Conservation (phyloP, 768 basidiomycete genomes). For the Pholiota microspora region DNA sequence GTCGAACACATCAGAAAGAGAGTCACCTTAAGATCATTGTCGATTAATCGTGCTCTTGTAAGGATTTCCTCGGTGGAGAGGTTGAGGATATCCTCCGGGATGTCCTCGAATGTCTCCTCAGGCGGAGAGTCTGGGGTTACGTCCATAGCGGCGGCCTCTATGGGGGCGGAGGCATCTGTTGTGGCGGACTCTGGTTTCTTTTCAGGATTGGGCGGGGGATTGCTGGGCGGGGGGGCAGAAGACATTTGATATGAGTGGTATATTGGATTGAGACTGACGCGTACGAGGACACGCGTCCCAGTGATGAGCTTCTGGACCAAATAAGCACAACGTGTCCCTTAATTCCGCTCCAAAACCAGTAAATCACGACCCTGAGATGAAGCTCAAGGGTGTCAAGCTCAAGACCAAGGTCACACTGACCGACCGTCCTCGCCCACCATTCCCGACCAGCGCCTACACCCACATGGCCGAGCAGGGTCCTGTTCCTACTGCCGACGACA, state of each 20-base stretch:
- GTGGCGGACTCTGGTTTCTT: constrained; percentile 45
- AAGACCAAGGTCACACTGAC: constrained; percentile 6
- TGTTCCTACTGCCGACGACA: constrained; percentile 60
- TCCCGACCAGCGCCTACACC: background rate
- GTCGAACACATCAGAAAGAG: background rate
- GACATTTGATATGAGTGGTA: constrained; percentile 40
- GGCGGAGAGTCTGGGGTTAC: constrained; percentile 64
- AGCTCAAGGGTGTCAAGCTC: constrained; percentile 5
- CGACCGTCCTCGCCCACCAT: constrained; percentile 8
- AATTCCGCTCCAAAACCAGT: constrained; percentile 7
- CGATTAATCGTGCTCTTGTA: constrained; percentile 88
- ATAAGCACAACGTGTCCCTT: constrained; percentile 24
- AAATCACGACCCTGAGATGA: constrained; percentile 10
- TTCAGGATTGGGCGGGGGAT: constrained; percentile 50
- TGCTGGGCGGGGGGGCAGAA: constrained; percentile 52
- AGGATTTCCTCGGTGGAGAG: constrained; percentile 83
- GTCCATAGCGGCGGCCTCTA: constrained; percentile 58
- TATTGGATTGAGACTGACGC: constrained; percentile 24
- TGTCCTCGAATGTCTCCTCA: constrained; percentile 88
- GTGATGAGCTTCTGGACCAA: constrained; percentile 21
- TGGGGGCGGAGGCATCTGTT: constrained; percentile 29
- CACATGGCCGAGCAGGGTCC: constrained; percentile 38
- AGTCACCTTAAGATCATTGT: constrained; percentile 91
- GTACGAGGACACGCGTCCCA: constrained; percentile 38
- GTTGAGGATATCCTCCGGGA: constrained; percentile 82